Evolutionary conservation across 148 eudicot species (phyloP).

Genomic region (Vaccinium darrowii): DNA sequence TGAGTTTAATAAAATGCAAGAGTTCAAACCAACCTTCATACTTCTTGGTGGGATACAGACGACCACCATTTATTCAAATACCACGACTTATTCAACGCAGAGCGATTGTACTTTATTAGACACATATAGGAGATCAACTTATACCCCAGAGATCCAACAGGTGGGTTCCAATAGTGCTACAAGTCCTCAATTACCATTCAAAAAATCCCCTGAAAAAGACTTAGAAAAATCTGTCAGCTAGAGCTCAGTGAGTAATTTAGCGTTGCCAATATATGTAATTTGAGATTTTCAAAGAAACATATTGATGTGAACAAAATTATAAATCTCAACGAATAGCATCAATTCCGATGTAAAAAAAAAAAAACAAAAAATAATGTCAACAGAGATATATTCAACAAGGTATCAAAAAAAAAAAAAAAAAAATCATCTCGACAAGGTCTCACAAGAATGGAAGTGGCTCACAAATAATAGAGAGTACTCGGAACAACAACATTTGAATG

Average conservation of each 20-base stretch:
- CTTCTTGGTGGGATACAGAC: not conserved
- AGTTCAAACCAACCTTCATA: not conserved
- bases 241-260: not conserved
- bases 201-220: not conserved
- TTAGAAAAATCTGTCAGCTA: not conserved
- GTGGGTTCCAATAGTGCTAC: not conserved
- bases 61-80: not conserved
- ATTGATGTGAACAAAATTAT: not conserved
- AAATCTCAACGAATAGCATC: not conserved
- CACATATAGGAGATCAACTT: not conserved
- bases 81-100: not conserved
- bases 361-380: too few species aligned
- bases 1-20: not conserved
- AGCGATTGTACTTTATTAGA: not conserved
- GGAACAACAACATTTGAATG: not conserved
- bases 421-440: not conserved
- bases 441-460: not conserved
- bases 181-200: not conserved
- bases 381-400: not conserved
- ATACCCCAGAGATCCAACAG: not conserved
- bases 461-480: not conserved
- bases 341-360: too few species aligned
- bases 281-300: not conserved
- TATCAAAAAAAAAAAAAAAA: not conserved
- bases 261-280: not conserved